Percentiles rank a stretch among this genome's conserved stretches.
Evolutionary conservation across 768 basidiomycete species (phyloP).

Genomic region (Suillus occidentalis): DNA sequence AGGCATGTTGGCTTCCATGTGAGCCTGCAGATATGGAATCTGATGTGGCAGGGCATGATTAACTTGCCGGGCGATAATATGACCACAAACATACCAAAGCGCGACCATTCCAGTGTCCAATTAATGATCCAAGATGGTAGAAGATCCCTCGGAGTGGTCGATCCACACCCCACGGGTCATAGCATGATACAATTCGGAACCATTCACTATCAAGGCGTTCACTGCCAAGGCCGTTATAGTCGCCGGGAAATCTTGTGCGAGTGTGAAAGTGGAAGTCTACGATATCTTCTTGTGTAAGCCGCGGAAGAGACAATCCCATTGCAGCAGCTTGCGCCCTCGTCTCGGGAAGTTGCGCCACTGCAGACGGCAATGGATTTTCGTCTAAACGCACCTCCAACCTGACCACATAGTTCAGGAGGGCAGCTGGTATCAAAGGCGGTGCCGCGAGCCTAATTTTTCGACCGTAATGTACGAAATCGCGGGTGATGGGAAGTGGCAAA

Average conservation of each 20-base stretch:
- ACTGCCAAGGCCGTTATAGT: constrained; percentile 25
- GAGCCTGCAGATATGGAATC: constrained; percentile 26
- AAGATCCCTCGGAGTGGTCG: constrained; percentile 42
- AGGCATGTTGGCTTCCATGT: constrained; percentile 24
- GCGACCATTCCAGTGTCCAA: constrained; percentile 49
- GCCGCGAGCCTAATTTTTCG: constrained; percentile 40
- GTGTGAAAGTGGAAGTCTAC: constrained; percentile 36
- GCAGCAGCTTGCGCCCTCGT: constrained; percentile 37
- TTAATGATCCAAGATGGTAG: constrained; percentile 43
- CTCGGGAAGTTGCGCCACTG: constrained; percentile 28
- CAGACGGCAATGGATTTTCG: constrained; percentile 22
- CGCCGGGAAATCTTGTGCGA: constrained; percentile 34
- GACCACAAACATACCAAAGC: constrained; percentile 38
- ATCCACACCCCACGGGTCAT: constrained; percentile 36
- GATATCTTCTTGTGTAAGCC: constrained; percentile 39
- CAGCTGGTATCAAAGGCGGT: constrained; percentile 43
- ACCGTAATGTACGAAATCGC: constrained; percentile 41
- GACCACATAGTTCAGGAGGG: constrained; percentile 36
- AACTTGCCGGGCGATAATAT: constrained; percentile 2
- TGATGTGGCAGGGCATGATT: constrained; percentile 16
- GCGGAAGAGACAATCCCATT: constrained; percentile 30
- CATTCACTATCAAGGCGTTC: constrained; percentile 46
- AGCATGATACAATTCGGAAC: constrained; percentile 46
- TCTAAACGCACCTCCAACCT: constrained; percentile 40
- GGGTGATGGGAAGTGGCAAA: constrained; percentile 30